phyloP scores from a whole-genome alignment of 768 basidiomycete genomes.

The Hydnomerulius pinastri region DNA sequence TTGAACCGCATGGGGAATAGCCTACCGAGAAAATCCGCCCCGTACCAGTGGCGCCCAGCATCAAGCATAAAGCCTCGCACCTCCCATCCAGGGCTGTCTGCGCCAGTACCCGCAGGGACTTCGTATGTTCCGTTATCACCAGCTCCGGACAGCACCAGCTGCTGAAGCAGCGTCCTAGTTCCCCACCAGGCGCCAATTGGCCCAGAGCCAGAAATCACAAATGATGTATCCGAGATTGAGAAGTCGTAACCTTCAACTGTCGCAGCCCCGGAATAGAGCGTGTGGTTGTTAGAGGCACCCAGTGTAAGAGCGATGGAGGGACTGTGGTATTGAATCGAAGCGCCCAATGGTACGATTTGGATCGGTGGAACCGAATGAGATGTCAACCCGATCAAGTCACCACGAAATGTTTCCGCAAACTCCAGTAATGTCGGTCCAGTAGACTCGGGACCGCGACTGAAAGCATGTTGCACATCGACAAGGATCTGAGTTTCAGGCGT shows the following conservation, averaged over 20 bases:
- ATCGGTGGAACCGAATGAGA: slow-evolving; percentile 28
- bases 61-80: slow-evolving; percentile 49
- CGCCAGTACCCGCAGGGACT: slow-evolving; percentile 36
- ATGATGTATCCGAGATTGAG: slow-evolving; percentile 27
- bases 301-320: slow-evolving; percentile 36
- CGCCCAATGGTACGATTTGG: slow-evolving; percentile 16
- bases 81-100: slow-evolving; percentile 46
- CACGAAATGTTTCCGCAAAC: slow-evolving; percentile 40
- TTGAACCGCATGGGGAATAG: not conserved
- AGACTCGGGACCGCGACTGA: not conserved
- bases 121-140: slow-evolving; percentile 8
- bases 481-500: slow-evolving; percentile 33
- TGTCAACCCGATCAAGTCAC: slow-evolving; percentile 34
- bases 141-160: slow-evolving; percentile 29
- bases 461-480: slow-evolving; percentile 35
- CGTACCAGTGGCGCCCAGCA: slow-evolving; percentile 47
- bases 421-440: slow-evolving; percentile 34
- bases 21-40: slow-evolving; percentile 39
- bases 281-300: slow-evolving; percentile 23
- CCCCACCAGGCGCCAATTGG: slow-evolving; percentile 47
- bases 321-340: not conserved
- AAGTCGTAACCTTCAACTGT: slow-evolving; percentile 45
- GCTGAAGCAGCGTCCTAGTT: slow-evolving; percentile 44
- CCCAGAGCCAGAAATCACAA: slow-evolving; percentile 35
- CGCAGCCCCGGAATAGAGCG: slow-evolving; percentile 37